A percentile compares a stretch with the other conserved stretches of the same genome.
Evolutionary conservation across 2,329 filamentous ascomycete species (phyloP).

Genomic region (Pseudophaeomoniella oleicola): DNA sequence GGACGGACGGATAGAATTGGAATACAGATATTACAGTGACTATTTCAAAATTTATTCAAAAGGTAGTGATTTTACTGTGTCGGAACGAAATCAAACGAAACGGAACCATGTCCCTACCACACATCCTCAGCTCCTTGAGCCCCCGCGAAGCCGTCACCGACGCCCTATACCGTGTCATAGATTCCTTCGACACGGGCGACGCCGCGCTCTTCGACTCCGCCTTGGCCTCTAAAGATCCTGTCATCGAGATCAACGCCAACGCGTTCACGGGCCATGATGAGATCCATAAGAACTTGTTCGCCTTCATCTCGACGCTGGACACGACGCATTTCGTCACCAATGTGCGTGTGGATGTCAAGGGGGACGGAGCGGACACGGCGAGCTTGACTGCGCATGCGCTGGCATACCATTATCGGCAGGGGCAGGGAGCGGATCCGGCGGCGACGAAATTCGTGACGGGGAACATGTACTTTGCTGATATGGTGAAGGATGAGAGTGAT

Average conservation of each 20-base stretch:
- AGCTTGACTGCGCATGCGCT: constrained; percentile 12
- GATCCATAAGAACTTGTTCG: constrained; percentile 7
- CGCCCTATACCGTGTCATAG: constrained; percentile 11
- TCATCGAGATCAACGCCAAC: constrained; percentile 3
- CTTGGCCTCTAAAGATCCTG: constrained; percentile 7
- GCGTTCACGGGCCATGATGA: constrained; percentile 3
- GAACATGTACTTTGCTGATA: constrained; percentile 15
- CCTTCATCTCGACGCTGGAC: constrained; percentile 10
- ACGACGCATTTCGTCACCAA: constrained; percentile 19
- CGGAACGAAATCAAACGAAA: no score
- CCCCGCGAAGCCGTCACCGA: constrained; percentile 14
- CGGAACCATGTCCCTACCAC: constrained; percentile 2
- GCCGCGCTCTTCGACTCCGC: constrained; percentile 11
- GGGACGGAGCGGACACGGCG: constrained; percentile 14
- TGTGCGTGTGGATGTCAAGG: constrained; percentile 14
- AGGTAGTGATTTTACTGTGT: no score
- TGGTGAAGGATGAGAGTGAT: constrained; percentile 15
- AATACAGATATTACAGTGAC: no score
- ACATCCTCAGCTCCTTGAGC: constrained; percentile 7
- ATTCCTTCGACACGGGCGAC: constrained; percentile 12
- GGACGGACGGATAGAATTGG: no score
- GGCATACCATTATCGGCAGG: constrained; percentile 15
- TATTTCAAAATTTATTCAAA: no score
- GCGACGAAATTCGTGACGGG: constrained; percentile 13
- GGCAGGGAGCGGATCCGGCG: constrained; percentile 13